Conservation (phyloP, 2,329 filamentous ascomycete species). For the Leptographium wingfieldii region DNA sequence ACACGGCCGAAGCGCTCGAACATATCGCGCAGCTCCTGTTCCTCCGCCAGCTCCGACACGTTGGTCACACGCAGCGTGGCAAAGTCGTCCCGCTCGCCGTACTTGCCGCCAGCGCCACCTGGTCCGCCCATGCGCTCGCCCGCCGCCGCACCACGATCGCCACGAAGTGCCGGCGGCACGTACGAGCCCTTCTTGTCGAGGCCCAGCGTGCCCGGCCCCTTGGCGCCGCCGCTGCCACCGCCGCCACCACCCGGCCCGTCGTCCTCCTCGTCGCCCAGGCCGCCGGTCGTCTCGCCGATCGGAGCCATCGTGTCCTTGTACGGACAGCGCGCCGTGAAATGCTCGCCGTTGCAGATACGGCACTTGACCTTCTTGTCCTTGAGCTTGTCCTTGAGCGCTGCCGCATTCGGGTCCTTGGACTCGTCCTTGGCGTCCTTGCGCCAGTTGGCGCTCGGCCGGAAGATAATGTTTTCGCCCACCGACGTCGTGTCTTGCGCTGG, state of each 20-base stretch:
- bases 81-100: constrained; percentile 83
- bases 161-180: constrained; percentile 85
- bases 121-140: constrained; percentile 49
- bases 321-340: constrained; percentile 97
- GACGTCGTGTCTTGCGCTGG: constrained; percentile 83
- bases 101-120: constrained; percentile 54
- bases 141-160: constrained; percentile 52
- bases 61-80: constrained; percentile 96
- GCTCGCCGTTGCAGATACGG: constrained; percentile 95
- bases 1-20: constrained; percentile 96
- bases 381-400: constrained; percentile 67
- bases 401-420: constrained; percentile 58
- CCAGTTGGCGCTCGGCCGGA: constrained; percentile 89
- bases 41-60: constrained; percentile 95
- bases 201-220: constrained; percentile 42
- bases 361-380: constrained; percentile 99
- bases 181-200: constrained; percentile 64
- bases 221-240: constrained; percentile 31
- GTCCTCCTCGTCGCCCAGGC: constrained; percentile 45
- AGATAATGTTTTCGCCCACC: constrained; percentile 95
- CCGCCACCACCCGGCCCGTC: constrained; percentile 35
- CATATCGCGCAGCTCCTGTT: constrained; percentile 89
- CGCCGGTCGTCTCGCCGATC: constrained; percentile 50
- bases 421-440: constrained; percentile 75
- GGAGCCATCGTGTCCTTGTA: constrained; percentile 99